A percentile compares a stretch with the other conserved stretches of the same genome.
phyloP scores from a whole-genome alignment of 805 yeast genomes.

The Komagataella pastoris region DNA sequence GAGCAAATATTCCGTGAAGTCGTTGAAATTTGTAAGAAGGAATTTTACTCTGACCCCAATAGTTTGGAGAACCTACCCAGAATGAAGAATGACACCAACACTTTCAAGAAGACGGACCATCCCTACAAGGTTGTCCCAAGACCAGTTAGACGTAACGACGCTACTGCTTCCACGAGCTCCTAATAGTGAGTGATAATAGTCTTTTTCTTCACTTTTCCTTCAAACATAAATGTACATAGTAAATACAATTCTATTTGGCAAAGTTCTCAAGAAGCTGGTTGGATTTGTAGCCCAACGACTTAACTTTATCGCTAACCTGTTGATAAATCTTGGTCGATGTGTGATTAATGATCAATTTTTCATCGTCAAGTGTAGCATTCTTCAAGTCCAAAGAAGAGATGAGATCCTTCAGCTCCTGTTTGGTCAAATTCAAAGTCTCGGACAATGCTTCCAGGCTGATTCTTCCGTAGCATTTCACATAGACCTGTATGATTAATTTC shows the following conservation, averaged over 20 bases:
- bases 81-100: slow-evolving; percentile 10
- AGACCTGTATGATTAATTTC: slow-evolving; percentile 36
- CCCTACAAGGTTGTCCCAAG: slow-evolving; percentile 19
- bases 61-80: slow-evolving; percentile 14
- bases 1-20: slow-evolving; percentile 38
- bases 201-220: background rate
- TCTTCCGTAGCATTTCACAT: slow-evolving; percentile 37
- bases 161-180: background rate
- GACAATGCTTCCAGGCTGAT: slow-evolving; percentile 32
- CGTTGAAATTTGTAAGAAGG: slow-evolving; percentile 42
- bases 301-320: slow-evolving; percentile 56
- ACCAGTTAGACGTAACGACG: slow-evolving; percentile 2
- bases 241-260: background rate
- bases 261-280: slow-evolving; percentile 30
- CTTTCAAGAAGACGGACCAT: slow-evolving; percentile 7
- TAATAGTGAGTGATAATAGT: background rate
- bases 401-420: slow-evolving; percentile 38
- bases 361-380: slow-evolving; percentile 37
- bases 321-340: slow-evolving; percentile 47
- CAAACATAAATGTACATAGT: background rate
- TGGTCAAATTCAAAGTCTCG: slow-evolving; percentile 26
- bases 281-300: slow-evolving; percentile 46
- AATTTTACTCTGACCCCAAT: slow-evolving; percentile 22
- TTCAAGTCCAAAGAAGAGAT: slow-evolving; percentile 32
- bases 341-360: slow-evolving; percentile 39